Evolutionary conservation across 1,284 basidiomycete genomes (phyloP), one percentile per base, ranked within the genome.

Genomic region (Melanopsichium pennsylvanicum): DNA sequence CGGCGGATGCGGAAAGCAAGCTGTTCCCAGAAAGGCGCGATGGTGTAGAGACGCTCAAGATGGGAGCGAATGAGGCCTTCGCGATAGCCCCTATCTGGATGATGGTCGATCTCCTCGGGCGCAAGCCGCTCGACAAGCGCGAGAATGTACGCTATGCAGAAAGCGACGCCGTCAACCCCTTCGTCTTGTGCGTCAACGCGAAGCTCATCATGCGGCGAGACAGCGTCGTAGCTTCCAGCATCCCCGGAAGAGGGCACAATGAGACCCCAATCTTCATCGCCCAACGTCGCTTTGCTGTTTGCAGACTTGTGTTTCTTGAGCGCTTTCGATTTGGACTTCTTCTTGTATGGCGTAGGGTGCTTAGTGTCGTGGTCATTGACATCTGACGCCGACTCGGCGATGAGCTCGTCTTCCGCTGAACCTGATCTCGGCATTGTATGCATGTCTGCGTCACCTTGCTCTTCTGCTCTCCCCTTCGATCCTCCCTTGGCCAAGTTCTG

Each of bases 21-120:
- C 54, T 76, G 68, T 44, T 81, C 79, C 79, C 79, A 81, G 42
- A 81, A 81, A 1, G 79, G 79, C 6, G 79, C 79, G 42, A 80
- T 81, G 23, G 79, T 68, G 48, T 81, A 81, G 25, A 81, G 66
- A 6, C 79, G 72, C 46, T 79, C 78, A 18, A 81, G 42, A 39
- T 81, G 79, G 13, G 75, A 76, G 12, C 79, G 74, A 7, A 73
- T 70, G 9, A 70, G 57, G 22, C 73, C 64, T 43, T 81, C 79
- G 35, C 79, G 74, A 46, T 79, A 81, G 26, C 74, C 59, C 42
- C 68, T 63, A 36, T 75, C 68, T 1, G 75, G 71, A 12, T 60
- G 63, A 42, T 79, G 70, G 46, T 81, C 79, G 38, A 81, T 66
- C 43, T 79, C 78, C 42, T 79, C 75, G 16, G 78, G 79, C 31